Evolutionary conservation across 2,329 filamentous ascomycete genomes (phyloP), one percentile per base, ranked within the genome.

Genomic region (Claviceps capensis): DNA sequence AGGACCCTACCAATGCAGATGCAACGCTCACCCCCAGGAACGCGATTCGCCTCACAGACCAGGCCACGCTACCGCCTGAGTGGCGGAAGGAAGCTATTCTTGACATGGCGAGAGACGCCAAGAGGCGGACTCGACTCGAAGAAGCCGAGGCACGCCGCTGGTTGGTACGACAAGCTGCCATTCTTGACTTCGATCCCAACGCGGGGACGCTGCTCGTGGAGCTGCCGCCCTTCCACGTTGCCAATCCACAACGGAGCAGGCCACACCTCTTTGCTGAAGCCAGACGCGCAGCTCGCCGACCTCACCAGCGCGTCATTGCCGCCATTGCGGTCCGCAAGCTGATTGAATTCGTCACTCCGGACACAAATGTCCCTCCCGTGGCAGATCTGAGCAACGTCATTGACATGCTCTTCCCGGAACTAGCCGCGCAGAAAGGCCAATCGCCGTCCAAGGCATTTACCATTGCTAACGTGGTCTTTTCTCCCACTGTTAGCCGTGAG

Each of bases 1-100:
- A 93, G 63, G 93, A 98, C 63, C 70, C 73, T 43, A 96, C 90
- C 1, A 98, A 98, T 62, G 66, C 73, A 16, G 85, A 96, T 60
- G 76, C 73, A 8, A 88, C 83, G 0, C 69, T 94, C 53, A 95
- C 93, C 0, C 68, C 76, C 45, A 79, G 93, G 40, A 98, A 98
- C 61, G 82, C 91, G 0, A 73, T 96, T 40, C 80, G 91, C 36
- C 71, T 85, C 63, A 65, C 95, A 44, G 68, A 72, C 26, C 67
- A 75, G 4, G 68, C 82, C 53, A 61, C 65, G 2, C 69, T 97
- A 4, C 91, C 93, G 0, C 65, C 64, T 9, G 88, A 89, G 0
- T 68, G 97, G 2, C 79, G 79, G 55, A 81, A 82, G 51, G 69
- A 76, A 0, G 72, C 79, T 0, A 73, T 96, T 5, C 66, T 91